Evolutionary conservation across 805 yeast species (phyloP), one percentile per base, ranked within the genome.

Genomic region (Hanseniaspora guilliermondii): DNA sequence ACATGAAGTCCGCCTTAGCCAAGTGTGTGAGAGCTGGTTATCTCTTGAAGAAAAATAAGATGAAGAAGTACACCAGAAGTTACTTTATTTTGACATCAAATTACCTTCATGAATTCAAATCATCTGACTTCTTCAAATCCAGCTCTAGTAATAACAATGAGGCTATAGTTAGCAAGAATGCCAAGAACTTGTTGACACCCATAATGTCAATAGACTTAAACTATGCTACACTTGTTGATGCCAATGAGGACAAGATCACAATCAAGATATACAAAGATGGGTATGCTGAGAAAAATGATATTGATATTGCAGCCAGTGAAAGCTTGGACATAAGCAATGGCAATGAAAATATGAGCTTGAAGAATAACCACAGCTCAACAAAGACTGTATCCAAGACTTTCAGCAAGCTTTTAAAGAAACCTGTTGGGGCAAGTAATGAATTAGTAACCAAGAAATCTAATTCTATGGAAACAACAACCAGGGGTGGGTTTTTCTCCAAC

Each of bases 71-170:
- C 65, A 73, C 79, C 2, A 73, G 75, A 58, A 79, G 80, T 39
- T 82, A 79, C 73, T 83, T 80, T 59, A 84, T 83, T 14, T 70
- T 83, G 55, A 81, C 87, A 5, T 78, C 83, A 60, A 80, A 78
- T 61, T 82, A 73, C 58, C 64, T 83, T 38, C 87, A 82, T 65
- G 87, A 83, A 64, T 83, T 82, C 66, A 79, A 76, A 61, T 68
- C 64, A 44, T 64, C 65, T 49, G 64, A 68, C 53, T 64, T 68
- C 39, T 68, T 64, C 52, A 62, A 65, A 25, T 49, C 58, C 9
- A 81, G 78, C 12, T 42, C 54, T 5, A 46, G 27, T 16, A 55
- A 55, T 21, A 49, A 49, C 9, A 49, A 49, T 39, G 57, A 55
- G 35, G 54, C 57, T 3, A 22, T 55, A 24, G 49, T 49, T 0